Percentiles rank a stretch among this genome's conserved stretches.
phyloP scores from a whole-genome alignment of 2,329 filamentous ascomycete genomes.

The Paraphaeosphaeria sporulosa region DNA sequence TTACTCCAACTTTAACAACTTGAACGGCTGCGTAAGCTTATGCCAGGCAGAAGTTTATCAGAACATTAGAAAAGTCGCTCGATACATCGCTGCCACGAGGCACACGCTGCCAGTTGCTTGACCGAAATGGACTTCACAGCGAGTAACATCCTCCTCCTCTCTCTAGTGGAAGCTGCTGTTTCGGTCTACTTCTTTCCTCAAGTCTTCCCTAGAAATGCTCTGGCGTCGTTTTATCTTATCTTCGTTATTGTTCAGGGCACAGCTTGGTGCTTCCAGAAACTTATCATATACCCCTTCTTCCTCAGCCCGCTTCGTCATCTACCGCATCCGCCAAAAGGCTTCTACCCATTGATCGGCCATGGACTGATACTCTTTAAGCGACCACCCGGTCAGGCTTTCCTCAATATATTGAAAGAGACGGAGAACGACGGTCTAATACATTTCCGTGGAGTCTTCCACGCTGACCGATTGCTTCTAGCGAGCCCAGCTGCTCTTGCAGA shows the following conservation, averaged over 20 bases:
- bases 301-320: constrained; percentile 51
- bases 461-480: constrained; percentile 48
- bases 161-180: constrained; percentile 28
- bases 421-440: constrained; percentile 53
- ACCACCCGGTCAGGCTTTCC: constrained; percentile 42
- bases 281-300: constrained; percentile 49
- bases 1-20: background rate
- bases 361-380: constrained; percentile 43
- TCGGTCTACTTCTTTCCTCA: constrained; percentile 31
- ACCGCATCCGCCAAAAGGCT: constrained; percentile 37
- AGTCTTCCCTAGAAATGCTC: constrained; percentile 20
- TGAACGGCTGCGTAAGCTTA: background rate
- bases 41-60: background rate
- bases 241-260: constrained; percentile 27
- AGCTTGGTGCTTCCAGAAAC: constrained; percentile 26
- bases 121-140: constrained; percentile 26
- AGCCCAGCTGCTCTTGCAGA: constrained; percentile 56
- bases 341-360: constrained; percentile 48
- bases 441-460: constrained; percentile 49
- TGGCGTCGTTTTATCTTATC: constrained; percentile 27
- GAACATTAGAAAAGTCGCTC: background rate
- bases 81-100: background rate
- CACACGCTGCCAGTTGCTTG: background rate
- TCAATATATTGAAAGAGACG: constrained; percentile 47
- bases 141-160: constrained; percentile 24